Conservation (phyloP, 768 basidiomycete genomes). For the Tylopilus subfusipes region DNA sequence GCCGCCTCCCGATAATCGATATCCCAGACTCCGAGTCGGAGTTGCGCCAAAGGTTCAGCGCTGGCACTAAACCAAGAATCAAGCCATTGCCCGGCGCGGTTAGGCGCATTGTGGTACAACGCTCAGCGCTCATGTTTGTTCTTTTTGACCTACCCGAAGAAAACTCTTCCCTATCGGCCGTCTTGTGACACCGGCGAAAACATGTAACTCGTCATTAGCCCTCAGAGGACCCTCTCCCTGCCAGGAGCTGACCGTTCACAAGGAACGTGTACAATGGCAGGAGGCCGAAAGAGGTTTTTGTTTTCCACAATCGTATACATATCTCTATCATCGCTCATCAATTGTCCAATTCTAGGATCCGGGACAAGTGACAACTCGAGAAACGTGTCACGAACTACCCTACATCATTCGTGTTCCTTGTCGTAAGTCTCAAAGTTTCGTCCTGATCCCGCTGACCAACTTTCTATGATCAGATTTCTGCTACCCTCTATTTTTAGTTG, state of each 20-base stretch:
- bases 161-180: too few species aligned
- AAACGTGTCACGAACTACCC: conserved; percentile 71
- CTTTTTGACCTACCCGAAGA: too few species aligned
- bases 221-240: conserved; percentile 96
- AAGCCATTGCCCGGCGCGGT: too few species aligned
- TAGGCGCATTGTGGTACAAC: too few species aligned
- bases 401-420: conserved; percentile 80
- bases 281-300: conserved; percentile 58
- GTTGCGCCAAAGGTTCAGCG: too few species aligned
- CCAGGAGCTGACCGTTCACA: conserved; percentile 97
- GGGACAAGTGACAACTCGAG: conserved; percentile 78
- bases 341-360: conserved; percentile 52
- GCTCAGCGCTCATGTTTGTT: too few species aligned
- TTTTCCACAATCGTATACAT: neutral
- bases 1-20: too few species aligned
- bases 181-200: too few species aligned
- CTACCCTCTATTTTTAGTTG: conserved; percentile 92
- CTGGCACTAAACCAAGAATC: too few species aligned
- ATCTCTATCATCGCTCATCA: neutral
- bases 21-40: too few species aligned
- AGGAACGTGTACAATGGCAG: conserved; percentile 95
- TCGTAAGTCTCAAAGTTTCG: conserved; percentile 58
- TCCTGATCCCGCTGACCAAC: neutral
- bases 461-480: conserved; percentile 67
- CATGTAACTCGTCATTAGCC: conserved; percentile 86